phyloP scores from a whole-genome alignment of 768 basidiomycete genomes.

The Rhodocollybia butyracea region DNA sequence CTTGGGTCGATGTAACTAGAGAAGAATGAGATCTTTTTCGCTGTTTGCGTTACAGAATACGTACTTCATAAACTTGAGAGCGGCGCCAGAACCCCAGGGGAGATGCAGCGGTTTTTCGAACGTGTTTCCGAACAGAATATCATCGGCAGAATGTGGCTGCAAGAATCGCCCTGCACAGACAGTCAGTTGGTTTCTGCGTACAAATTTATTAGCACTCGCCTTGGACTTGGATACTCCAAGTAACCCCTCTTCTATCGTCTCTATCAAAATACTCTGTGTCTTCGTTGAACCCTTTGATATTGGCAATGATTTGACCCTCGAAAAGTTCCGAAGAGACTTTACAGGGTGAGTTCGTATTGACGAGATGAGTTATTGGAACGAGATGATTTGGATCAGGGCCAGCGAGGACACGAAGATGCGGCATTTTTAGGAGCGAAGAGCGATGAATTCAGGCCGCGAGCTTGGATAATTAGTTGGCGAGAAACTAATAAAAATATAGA shows the following conservation, averaged over 20 bases:
- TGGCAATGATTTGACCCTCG: conserved; percentile 70
- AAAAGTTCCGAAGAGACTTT: conserved; percentile 61
- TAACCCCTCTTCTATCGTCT: conserved; percentile 66
- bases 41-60: too few species aligned
- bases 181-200: not conserved
- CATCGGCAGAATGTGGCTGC: conserved; percentile 63
- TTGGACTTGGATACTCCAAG: conserved; percentile 91
- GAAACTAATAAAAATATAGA: too few species aligned
- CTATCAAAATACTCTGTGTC: conserved; percentile 72
- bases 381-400: conserved; percentile 61
- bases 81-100: conserved; percentile 80
- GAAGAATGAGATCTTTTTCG: not conserved
- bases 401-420: conserved; percentile 68
- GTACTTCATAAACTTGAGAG: conserved; percentile 79
- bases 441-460: too few species aligned
- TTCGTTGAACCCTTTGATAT: conserved; percentile 73
- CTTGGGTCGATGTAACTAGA: conserved; percentile 83
- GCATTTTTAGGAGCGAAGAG: too few species aligned
- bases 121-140: conserved; percentile 88
- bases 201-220: conserved; percentile 40
- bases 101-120: conserved; percentile 78
- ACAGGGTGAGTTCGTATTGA: conserved; percentile 61
- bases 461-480: too few species aligned
- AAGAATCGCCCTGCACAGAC: conserved; percentile 66
- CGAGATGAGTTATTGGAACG: conserved; percentile 50